A percentile compares a stretch with the other conserved stretches of the same genome.
phyloP scores from a whole-genome alignment of 2,329 filamentous ascomycete species.

The Sclerotinia spermophila region DNA sequence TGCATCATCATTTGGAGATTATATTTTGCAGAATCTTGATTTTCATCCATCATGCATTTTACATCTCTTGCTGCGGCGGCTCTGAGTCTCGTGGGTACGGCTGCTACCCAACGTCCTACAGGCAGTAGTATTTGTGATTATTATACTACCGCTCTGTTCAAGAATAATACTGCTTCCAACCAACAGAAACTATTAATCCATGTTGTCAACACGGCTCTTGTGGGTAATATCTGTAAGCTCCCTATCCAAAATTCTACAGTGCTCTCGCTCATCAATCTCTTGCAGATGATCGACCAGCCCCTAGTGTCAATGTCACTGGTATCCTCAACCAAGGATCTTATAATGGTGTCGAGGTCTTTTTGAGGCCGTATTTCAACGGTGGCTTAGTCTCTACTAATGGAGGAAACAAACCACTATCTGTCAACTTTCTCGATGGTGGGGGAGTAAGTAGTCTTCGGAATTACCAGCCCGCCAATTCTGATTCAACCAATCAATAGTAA shows the following conservation, averaged over 20 bases:
- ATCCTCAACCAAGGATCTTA: constrained; percentile 51
- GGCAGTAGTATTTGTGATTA: constrained; percentile 58
- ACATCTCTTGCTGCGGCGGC: constrained; percentile 25
- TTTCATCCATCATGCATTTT: constrained; percentile 27
- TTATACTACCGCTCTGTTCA: constrained; percentile 57
- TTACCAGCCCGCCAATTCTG: constrained; percentile 53
- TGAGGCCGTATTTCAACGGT: constrained; percentile 59
- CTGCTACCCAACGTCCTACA: constrained; percentile 43
- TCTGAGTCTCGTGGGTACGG: constrained; percentile 16
- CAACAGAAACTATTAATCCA: constrained; percentile 54
- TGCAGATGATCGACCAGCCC: constrained; percentile 51
- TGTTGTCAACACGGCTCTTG: constrained; percentile 60
- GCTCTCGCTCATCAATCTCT: neutral
- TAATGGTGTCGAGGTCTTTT: constrained; percentile 51
- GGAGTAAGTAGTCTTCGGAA: constrained; percentile 47
- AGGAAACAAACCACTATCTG: constrained; percentile 43
- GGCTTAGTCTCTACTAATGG: constrained; percentile 51
- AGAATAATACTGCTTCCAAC: constrained; percentile 56
- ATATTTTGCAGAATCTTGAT: neutral
- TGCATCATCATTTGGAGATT: neutral
- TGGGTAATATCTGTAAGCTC: constrained; percentile 56
- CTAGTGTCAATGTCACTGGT: constrained; percentile 51
- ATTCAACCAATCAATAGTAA: constrained; percentile 53
- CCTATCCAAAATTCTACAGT: neutral
- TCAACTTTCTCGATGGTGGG: constrained; percentile 61